These are phyloP conservation scores for Halophytophthora polymorphica DNA, from an alignment of 352 stramenopile genomes.

Conservation along the genomic window DNA sequence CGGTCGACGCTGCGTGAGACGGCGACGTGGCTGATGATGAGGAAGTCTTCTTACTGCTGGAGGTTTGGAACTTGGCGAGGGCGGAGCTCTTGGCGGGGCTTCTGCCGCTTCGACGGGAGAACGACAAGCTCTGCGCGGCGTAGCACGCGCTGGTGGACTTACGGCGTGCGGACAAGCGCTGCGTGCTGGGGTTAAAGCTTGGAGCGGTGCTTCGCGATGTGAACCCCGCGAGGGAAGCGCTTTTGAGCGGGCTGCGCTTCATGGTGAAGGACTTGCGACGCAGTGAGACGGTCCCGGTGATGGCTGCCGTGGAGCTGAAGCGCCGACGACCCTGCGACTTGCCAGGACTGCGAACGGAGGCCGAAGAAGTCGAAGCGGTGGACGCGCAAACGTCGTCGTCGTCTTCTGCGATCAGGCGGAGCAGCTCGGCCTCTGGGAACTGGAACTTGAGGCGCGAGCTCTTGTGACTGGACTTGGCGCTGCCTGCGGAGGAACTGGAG, in stretches of 20 bases:
- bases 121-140: neutral
- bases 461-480: conserved; percentile 1
- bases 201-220: neutral
- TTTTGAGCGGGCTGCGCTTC: conserved; percentile 56
- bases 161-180: conserved; percentile 34
- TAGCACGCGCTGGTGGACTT: conserved; percentile 58
- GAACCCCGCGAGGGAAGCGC: conserved; percentile 9
- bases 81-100: conserved; percentile 20
- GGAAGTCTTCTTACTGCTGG: conserved; percentile 18
- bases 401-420: conserved; percentile 15
- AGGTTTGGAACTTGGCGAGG: conserved; percentile 18
- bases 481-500: conserved; percentile 1
- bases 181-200: conserved; percentile 6
- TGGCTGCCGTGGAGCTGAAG: conserved; percentile 32
- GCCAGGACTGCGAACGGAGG: neutral
- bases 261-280: conserved; percentile 66
- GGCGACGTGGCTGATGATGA: conserved; percentile 12
- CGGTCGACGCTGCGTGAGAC: neutral
- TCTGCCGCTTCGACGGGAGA: conserved; percentile 6
- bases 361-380: conserved; percentile 1
- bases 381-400: conserved; percentile 14
- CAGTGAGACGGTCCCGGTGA: conserved; percentile 40
- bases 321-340: conserved; percentile 17
- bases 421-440: conserved; percentile 49
- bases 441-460: conserved; percentile 54